phyloP scores from a whole-genome alignment of 805 yeast genomes.

The Pichia membranifaciens region DNA sequence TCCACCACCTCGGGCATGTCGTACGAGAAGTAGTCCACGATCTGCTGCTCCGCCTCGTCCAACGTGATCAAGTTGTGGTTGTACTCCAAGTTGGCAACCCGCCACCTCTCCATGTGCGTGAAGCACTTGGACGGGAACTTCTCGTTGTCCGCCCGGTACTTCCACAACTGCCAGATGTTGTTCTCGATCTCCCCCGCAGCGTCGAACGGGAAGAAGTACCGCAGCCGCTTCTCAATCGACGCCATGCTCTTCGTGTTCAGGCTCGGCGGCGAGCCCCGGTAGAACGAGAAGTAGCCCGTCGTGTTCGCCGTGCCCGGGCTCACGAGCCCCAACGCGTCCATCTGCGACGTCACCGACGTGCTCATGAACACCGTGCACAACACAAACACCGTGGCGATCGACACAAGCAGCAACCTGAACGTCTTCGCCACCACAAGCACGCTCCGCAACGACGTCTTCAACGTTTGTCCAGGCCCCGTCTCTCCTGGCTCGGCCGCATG shows the following conservation, averaged over 20 bases:
- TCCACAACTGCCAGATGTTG: conserved; percentile 29
- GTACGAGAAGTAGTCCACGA: conserved; percentile 23
- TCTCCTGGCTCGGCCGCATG: background rate
- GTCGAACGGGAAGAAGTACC: conserved; percentile 23
- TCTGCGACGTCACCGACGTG: background rate
- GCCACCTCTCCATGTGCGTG: conserved; percentile 31
- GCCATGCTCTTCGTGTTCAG: conserved; percentile 20
- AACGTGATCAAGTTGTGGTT: conserved; percentile 28
- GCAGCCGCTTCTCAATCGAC: conserved; percentile 25
- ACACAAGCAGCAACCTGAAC: conserved; percentile 2
- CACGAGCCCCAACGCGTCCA: conserved; percentile 2
- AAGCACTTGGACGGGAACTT: conserved; percentile 28
- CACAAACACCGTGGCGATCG: background rate
- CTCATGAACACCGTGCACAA: conserved; percentile 4
- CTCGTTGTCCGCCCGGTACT: conserved; percentile 21
- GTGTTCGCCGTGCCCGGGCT: conserved; percentile 10
- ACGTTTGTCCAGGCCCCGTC: background rate
- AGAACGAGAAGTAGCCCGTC: background rate
- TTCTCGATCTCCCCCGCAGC: conserved; percentile 22
- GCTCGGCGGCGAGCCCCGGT: conserved; percentile 18
- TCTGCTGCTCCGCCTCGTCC: conserved; percentile 26
- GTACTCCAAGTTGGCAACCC: conserved; percentile 26
- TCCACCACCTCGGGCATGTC: conserved; percentile 47
- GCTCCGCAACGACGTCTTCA: background rate
- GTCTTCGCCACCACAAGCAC: background rate